Evolutionary conservation across 2,329 filamentous ascomycete species (phyloP).

Genomic region (Fusarium aywerte): DNA sequence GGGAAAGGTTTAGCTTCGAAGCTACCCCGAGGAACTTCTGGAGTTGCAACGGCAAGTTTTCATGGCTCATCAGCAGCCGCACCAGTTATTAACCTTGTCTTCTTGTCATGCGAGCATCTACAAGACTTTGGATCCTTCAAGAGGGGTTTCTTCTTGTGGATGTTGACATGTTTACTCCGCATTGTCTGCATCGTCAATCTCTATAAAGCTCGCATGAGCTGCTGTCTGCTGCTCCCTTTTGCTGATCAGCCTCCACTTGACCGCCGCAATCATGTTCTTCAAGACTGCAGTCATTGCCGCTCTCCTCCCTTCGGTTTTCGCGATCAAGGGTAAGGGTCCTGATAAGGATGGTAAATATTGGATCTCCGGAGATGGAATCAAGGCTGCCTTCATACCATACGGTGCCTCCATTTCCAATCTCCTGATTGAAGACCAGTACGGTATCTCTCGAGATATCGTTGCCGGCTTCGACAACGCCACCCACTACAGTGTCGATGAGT

Average conservation of each 20-base stretch:
- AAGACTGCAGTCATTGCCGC: constrained; percentile 28
- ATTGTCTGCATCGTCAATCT: not conserved
- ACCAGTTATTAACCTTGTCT: constrained; percentile 27
- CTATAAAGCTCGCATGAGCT: constrained; percentile 28
- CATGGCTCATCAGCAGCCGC: constrained; percentile 20
- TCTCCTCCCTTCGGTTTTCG: constrained; percentile 25
- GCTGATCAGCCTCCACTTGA: constrained; percentile 7
- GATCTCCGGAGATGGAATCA: constrained; percentile 73
- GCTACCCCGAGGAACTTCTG: constrained; percentile 17
- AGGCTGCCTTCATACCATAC: constrained; percentile 77
- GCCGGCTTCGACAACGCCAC: constrained; percentile 80
- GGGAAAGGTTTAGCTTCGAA: constrained; percentile 32
- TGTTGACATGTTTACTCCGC: constrained; percentile 1
- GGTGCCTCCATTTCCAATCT: constrained; percentile 79
- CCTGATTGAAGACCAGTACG: constrained; percentile 74
- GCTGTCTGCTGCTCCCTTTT: not conserved
- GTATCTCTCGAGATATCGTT: constrained; percentile 75
- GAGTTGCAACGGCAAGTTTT: constrained; percentile 17
- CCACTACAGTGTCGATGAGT: constrained; percentile 71
- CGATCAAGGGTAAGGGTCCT: constrained; percentile 50
- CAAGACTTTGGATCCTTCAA: constrained; percentile 1
- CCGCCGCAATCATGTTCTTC: constrained; percentile 33
- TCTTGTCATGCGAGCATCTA: constrained; percentile 22
- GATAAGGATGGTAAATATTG: constrained; percentile 76
- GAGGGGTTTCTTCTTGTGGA: constrained; percentile 19